Evolutionary conservation across 495 filamentous ascomycete genomes (phyloP), one percentile per base, ranked within the genome.

Genomic region (Penicillium subrubescens): DNA sequence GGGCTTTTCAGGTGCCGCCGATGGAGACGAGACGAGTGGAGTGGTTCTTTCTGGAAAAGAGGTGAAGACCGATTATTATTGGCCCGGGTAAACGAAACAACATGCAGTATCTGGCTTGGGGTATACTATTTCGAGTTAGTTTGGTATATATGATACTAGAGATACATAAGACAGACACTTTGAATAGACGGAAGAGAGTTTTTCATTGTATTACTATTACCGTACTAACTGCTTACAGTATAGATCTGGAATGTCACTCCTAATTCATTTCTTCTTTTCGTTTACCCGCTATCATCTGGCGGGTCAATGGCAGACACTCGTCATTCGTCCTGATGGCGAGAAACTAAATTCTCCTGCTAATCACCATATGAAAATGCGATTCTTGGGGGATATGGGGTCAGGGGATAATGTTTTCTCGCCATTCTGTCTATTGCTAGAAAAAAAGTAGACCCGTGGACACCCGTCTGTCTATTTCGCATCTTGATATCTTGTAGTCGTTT

Each of bases 361-460:
- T 23, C 7, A 48, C 8, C 2, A 10, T 48, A 48, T 48, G 44
- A 23, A 48, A 25, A 25, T 5, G 44, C 11, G 12, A 48, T 25
- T 48, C 44, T 23, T 7, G 44, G 10, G 21, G 21, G 21, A 25
- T 1, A 48, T 48, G 44, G 44, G 44, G 21, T 21, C 19, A 48
- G 44, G 67, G 70, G 70, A 67, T 63, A 72, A 70, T 61, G 62
- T 62, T 70, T 72, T 70, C 43, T 65, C 65, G 60, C 60, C 23
- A 33, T 48, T 51, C 59, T 29, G 35, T 5, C 6, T 39, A 33
- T 21, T 21, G 12, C 50, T 3, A 50, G 48, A 60, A 59, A 55
- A 60, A 60, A 39, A 29, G 25, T 53, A 31, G 34, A 51, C 25
- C 61, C 56, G 50, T 41, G 51, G 37, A 41, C 41, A 17, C 59